Evolutionary conservation across 2,329 filamentous ascomycete genomes (phyloP), one percentile per base, ranked within the genome.

Genomic region (Penicillium nordicum): DNA sequence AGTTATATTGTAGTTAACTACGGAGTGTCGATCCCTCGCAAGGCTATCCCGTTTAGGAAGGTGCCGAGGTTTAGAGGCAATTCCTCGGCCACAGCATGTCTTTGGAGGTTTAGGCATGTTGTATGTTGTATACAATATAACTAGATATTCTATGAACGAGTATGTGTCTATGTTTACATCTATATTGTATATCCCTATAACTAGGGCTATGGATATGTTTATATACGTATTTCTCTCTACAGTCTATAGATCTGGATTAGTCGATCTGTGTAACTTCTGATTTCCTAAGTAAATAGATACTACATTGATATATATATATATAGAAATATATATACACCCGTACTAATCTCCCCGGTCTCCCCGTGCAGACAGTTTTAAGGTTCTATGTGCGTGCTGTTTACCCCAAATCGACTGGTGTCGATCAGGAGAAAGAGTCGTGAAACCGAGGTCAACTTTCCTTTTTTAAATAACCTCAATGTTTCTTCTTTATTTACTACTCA

Each of bases 371-470:
- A 8, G 18, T 32, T 18, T 37, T 27, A 25, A 36, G 16, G 32
- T 48, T 37, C 25, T 23, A 21, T 21, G 21, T 21, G 7, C 37
- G 37, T 30, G 21, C 29, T 50, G 48, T 25, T 50, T 50, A 43
- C 49, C 49, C 29, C 21, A 50, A 18, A 18, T 27, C 12, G 40
- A 41, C 21, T 5, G 0, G 2, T 8, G 44, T 11, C 30, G 18
- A 46, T 34, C 44, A 16, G 43, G n/a, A 12, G 27, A 29, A 41
- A 0, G 6, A 10, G 14, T 32, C 2, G 49, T 55, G 47, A 56
- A 59, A 59, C 65, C 65, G 65, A 67, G 64, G 65, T 65, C 53
- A 59, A 48, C 32, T 43, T 4, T n/a, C 21, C 37, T 51, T 41
- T 41, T 46, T 53, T 53, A 51, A 29, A 57, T 25, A 14, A 40